A percentile compares a stretch with the other conserved stretches of the same genome.
Conservation (phyloP, 73 alveolate species). For the Stentor roeselii region DNA sequence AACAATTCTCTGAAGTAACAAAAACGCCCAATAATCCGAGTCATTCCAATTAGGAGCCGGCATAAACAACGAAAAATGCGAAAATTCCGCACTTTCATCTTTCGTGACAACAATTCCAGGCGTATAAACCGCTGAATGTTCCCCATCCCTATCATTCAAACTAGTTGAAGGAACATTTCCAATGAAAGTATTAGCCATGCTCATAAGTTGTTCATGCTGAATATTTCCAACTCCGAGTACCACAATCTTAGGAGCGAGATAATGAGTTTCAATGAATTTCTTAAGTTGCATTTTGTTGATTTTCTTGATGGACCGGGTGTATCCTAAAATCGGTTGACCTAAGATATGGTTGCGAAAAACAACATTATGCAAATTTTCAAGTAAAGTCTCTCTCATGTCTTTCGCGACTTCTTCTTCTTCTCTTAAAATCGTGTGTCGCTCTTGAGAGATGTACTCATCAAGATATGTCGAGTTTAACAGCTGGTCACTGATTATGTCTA, state of each 20-base stretch:
- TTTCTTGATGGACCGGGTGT: slow-evolving; percentile 60
- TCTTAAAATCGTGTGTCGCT: slow-evolving; percentile 73
- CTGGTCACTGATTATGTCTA: slow-evolving; percentile 82
- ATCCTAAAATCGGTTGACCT: slow-evolving; percentile 90
- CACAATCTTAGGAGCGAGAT: slow-evolving; percentile 78
- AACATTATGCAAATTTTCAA: slow-evolving; percentile 58
- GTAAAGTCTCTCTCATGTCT: slow-evolving; percentile 13
- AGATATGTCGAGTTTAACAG: slow-evolving; percentile 67
- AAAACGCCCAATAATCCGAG: slow-evolving; percentile 78
- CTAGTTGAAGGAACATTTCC: slow-evolving; percentile 47
- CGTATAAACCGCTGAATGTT: slow-evolving; percentile 46
- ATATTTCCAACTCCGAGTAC: slow-evolving; percentile 86
- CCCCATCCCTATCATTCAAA: slow-evolving; percentile 29
- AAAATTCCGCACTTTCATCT: slow-evolving; percentile 64
- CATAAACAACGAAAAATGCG: slow-evolving; percentile 74
- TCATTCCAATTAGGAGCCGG: slow-evolving; percentile 87
- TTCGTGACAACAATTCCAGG: slow-evolving; percentile 42
- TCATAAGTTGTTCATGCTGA: slow-evolving; percentile 67
- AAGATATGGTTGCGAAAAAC: slow-evolving; percentile 75
- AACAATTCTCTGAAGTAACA: slow-evolving; percentile 74
- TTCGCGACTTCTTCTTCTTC: slow-evolving; percentile 61
- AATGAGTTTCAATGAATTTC: slow-evolving; percentile 64
- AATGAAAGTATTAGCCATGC: slow-evolving; percentile 61
- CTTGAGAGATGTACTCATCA: slow-evolving; percentile 61
- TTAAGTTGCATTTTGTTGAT: slow-evolving; percentile 70